A percentile compares a stretch with the other conserved stretches of the same genome.
These are phyloP conservation scores for Penicillium antarcticum DNA, from an alignment of 495 filamentous ascomycete genomes.

Conservation along the genomic window DNA sequence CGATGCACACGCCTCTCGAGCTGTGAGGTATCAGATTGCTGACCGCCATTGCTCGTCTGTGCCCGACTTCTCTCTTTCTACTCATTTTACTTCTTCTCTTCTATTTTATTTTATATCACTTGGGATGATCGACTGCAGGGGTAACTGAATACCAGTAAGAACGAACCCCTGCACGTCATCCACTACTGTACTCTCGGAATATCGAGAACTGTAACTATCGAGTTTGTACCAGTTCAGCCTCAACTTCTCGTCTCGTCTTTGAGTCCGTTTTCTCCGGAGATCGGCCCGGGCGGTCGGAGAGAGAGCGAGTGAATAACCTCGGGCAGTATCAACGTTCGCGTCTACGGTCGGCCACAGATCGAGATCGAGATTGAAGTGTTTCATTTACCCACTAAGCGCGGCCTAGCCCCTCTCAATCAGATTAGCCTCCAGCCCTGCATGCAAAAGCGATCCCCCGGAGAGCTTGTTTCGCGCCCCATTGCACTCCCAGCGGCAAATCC, in stretches of 20 bases:
- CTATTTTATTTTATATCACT: not conserved
- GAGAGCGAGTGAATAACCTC: not conserved
- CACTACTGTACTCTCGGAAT: not conserved
- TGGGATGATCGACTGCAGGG: constrained; percentile 12
- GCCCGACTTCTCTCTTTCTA: not conserved
- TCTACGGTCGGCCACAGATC: no score
- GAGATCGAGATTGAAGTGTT: not conserved
- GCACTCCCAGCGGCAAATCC: not conserved
- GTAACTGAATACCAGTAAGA: not conserved
- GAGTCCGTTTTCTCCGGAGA: not conserved
- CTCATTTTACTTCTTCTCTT: not conserved
- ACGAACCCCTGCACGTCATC: constrained; percentile 31
- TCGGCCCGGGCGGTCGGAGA: not conserved
- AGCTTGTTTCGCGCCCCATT: constrained; percentile 8
- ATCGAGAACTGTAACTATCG: no score
- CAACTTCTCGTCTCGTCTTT: not conserved
- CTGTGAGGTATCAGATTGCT: not conserved
- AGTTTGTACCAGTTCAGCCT: not conserved
- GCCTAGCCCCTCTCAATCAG: constrained; percentile 1
- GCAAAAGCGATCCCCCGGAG: constrained; percentile 5
- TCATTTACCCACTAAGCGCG: not conserved
- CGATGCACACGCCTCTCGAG: no score
- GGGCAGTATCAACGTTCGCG: not conserved
- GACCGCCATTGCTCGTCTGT: not conserved
- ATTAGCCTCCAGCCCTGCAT: constrained; percentile 2